phyloP scores from a whole-genome alignment of 441 rosid genomes.

The Croton laevigatus region DNA sequence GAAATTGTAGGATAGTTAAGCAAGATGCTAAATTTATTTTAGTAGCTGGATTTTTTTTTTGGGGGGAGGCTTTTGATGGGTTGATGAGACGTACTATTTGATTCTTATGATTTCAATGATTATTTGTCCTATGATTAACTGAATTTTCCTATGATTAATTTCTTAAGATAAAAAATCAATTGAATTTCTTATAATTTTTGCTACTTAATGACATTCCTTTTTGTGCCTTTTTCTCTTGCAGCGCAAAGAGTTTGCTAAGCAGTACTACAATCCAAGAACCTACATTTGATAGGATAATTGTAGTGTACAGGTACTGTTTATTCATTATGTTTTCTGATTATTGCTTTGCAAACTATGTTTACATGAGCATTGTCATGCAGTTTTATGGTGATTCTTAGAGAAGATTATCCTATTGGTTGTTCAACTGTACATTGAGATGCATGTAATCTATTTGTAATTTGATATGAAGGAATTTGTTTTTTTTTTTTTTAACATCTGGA shows the following conservation, averaged over 20 bases:
- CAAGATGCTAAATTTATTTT: background rate
- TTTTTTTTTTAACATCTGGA: background rate
- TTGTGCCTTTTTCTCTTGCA: conserved; percentile 30
- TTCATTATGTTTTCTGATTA: conserved; percentile 10
- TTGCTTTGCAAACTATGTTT: background rate
- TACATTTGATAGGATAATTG: conserved; percentile 92
- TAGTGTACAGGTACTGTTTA: conserved; percentile 68
- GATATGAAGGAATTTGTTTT: conserved; percentile 7
- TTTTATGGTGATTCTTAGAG: conserved; percentile 5
- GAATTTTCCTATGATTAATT: background rate
- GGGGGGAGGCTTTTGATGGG: background rate
- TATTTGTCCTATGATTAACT: too few species aligned
- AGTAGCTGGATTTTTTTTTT: background rate
- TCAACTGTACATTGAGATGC: conserved; percentile 6
- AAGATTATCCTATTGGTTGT: conserved; percentile 13
- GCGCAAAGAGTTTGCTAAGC: conserved; percentile 62
- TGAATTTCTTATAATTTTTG: conserved; percentile 13
- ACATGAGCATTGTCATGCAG: background rate
- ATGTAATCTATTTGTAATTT: background rate
- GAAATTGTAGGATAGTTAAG: background rate
- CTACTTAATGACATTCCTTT: conserved; percentile 19
- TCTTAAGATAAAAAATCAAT: background rate
- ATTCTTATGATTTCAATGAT: background rate
- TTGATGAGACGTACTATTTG: background rate
- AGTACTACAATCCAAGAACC: conserved; percentile 91